Evolutionary conservation across 2,329 filamentous ascomycete species (phyloP).

Genomic region (Mycogone perniciosa): DNA sequence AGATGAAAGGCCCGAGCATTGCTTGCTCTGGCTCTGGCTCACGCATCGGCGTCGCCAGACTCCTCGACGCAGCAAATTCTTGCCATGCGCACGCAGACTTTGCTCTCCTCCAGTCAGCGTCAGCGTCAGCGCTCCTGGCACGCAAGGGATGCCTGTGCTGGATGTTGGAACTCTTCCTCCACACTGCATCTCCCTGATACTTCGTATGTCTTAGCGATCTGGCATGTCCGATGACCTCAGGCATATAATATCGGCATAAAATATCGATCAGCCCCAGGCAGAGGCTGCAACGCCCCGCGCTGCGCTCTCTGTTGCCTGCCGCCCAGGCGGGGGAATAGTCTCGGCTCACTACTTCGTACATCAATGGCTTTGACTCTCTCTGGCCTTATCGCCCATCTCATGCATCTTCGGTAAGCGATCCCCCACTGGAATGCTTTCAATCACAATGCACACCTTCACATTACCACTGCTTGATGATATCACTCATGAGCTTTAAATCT

Average conservation of each 20-base stretch:
- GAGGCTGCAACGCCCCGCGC: no score
- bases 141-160: constrained; percentile 8
- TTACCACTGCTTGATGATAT: constrained; percentile 33
- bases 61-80: no score
- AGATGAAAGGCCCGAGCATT: no score
- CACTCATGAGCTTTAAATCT: constrained; percentile 26
- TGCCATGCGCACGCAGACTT: no score
- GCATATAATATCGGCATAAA: background rate
- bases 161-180: constrained; percentile 2
- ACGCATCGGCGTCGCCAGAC: background rate
- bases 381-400: no score
- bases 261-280: background rate
- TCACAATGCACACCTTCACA: background rate
- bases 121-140: constrained; percentile 2
- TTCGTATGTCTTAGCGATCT: constrained; percentile 8
- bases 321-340: background rate
- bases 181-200: background rate
- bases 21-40: no score
- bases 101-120: background rate
- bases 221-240: background rate
- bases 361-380: background rate
- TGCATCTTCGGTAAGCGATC: background rate
- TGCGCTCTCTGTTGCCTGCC: no score
- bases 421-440: background rate
- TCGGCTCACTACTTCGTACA: background rate